Percentiles rank a stretch among this genome's conserved stretches.
These are phyloP conservation scores for Ichthyophthirius multifiliis DNA, from an alignment of 169 alveolate genomes.

Conservation along the genomic window DNA sequence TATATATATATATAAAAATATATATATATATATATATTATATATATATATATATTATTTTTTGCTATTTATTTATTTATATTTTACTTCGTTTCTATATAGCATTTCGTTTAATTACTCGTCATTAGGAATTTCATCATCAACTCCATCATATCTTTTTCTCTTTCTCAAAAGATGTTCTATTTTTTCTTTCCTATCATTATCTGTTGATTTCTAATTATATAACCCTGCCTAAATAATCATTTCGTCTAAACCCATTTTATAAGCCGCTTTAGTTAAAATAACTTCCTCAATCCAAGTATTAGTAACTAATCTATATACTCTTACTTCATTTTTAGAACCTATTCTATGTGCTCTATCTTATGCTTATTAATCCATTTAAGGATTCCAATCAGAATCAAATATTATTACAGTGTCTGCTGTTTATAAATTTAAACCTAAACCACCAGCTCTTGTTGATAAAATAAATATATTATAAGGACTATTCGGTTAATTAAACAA, in stretches of 20 bases:
- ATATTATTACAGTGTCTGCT: constrained; percentile 97
- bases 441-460: constrained; percentile 99
- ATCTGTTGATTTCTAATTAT: constrained; percentile 85
- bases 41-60: no score
- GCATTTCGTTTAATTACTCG: constrained; percentile 81
- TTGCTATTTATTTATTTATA: no score
- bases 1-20: neutral
- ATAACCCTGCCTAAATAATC: constrained; percentile 93
- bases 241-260: constrained; percentile 90
- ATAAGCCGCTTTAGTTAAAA: constrained; percentile 88
- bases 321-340: constrained; percentile 92
- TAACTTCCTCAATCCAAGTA: constrained; percentile 89
- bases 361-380: constrained; percentile 94
- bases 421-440: constrained; percentile 97
- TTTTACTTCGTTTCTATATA: constrained; percentile 77
- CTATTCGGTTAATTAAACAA: constrained; percentile 77
- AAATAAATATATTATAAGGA: constrained; percentile 90
- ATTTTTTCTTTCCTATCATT: constrained; percentile 83
- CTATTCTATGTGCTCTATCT: constrained; percentile 95
- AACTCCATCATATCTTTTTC: constrained; percentile 72
- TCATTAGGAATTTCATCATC: constrained; percentile 80
- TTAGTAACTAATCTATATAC: constrained; percentile 87
- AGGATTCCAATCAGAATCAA: constrained; percentile 96
- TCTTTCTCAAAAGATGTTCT: constrained; percentile 79
- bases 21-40: no score